These are phyloP conservation scores for Oryza glumipatula DNA, from an alignment of 176 grass and related monocot genomes.

Conservation along the genomic window DNA sequence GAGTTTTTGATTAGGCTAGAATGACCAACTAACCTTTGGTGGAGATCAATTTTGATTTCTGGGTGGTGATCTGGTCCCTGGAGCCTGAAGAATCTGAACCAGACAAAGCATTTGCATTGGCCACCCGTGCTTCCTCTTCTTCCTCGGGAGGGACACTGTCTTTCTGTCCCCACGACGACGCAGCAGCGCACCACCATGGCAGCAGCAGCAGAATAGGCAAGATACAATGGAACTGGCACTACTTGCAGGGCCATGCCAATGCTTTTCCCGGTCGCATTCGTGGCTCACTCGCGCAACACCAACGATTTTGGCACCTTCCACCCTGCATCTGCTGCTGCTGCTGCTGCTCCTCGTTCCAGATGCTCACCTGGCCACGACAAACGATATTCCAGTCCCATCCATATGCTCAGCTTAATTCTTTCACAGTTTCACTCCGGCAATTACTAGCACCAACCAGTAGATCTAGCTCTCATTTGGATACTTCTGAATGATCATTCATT, in stretches of 20 bases:
- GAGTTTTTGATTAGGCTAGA: neutral
- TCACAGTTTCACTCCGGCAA: neutral
- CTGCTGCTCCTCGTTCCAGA: neutral
- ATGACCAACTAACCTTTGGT: neutral
- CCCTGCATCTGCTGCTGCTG: neutral
- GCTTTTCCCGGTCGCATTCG: constrained; percentile 40
- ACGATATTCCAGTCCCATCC: neutral
- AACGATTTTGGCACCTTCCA: constrained; percentile 23
- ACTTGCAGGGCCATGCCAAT: constrained; percentile 24
- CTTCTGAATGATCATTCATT: neutral
- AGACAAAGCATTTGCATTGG: constrained; percentile 26
- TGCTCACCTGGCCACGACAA: neutral
- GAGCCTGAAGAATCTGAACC: constrained; percentile 9
- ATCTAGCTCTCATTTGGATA: neutral
- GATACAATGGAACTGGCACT: constrained; percentile 34
- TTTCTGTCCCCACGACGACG: constrained; percentile 32
- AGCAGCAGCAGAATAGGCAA: neutral
- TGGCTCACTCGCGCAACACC: neutral
- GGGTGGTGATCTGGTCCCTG: neutral
- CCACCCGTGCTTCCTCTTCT: constrained; percentile 6
- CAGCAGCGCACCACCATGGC: neutral
- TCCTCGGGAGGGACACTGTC: neutral
- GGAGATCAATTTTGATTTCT: neutral
- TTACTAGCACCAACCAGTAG: neutral
- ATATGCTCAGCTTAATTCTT: neutral